phyloP scores from a whole-genome alignment of 148 eudicot species.

The Nepenthes mirabilis region DNA sequence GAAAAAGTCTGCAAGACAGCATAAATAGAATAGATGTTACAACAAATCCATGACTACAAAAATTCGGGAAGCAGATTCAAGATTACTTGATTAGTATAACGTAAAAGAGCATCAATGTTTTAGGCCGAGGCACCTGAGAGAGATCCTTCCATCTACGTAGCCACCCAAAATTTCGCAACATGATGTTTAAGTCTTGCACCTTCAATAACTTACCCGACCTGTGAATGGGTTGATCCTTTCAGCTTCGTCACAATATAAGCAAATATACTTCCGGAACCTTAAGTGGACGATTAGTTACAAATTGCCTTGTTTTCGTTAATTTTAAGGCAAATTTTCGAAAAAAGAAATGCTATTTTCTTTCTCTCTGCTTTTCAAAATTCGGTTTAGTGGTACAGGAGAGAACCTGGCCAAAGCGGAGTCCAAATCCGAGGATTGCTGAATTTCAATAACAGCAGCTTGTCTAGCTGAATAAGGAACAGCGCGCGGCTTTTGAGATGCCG shows the following conservation, averaged over 20 bases:
- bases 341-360: neutral
- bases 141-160: constrained; percentile 46
- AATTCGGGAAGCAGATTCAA: neutral
- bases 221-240: constrained; percentile 10
- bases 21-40: neutral
- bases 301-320: neutral
- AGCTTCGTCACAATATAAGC: neutral
- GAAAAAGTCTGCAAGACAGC: neutral
- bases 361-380: neutral
- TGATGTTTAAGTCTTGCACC: constrained; percentile 55
- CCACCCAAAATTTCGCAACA: constrained; percentile 61
- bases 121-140: constrained; percentile 38
- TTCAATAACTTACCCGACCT: constrained; percentile 52
- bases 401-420: constrained; percentile 42
- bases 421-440: constrained; percentile 35
- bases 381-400: neutral
- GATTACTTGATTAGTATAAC: neutral
- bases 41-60: neutral
- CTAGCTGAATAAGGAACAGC: constrained; percentile 11
- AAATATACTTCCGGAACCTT: too few relatives aligned
- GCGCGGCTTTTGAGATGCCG: constrained; percentile 1
- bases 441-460: constrained; percentile 28
- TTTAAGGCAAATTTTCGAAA: neutral
- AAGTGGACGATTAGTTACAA: neutral
- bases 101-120: neutral